Base-by-base conservation (phyloP, 495 filamentous ascomycete species). In the Aspergillus asperescens region DNA sequence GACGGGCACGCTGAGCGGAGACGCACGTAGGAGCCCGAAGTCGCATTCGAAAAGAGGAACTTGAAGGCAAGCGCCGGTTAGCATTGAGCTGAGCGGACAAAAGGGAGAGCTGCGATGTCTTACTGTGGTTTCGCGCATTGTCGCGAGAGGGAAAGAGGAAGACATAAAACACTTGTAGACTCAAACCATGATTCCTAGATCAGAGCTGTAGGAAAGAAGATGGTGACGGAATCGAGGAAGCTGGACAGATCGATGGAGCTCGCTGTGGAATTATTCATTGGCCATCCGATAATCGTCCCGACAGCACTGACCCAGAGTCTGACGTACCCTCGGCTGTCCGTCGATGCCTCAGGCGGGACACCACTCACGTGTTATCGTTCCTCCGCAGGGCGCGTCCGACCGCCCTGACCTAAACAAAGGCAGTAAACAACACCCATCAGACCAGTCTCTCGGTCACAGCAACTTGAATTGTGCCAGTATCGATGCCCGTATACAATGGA, bases 41-140 rank as follows among this genome's bases (percentile, higher is more conserved):
- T 56, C 43, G 62, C 46, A 32, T 57, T 65, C 38, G 59, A 59
- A 51, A 62, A 29, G 52, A 62, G 48, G 27, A 54, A 44, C 62
- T 65, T 46, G 4, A 32, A 16, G 8, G 28, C 1, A 41, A 37
- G 34, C 24, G 59, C 35, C 39, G 59, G 61, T 67, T 68, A 67
- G 57, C 42, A 41, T 31, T 3, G 18, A 18, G 15, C 28, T 34
- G 37, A 47, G 28, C 13, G 32, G 8, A 22, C 15, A 46, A 12
- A 31, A 25, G 13, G 42, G 42, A 38, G 13, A 54, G 16, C 23
- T 35, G 44, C 8, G 43, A 57, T 43, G 47, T 51, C 66, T 55
- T 64, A 74, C 71, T 32, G 63, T 63, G 57, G 63, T 54, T 59
- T 64, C 55, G 53, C 62, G 68, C 71, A 72, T 69, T 31, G 52